Evolutionary conservation across 106 monocot genomes (phyloP).

Genomic region (Ottelia alismoides): DNA sequence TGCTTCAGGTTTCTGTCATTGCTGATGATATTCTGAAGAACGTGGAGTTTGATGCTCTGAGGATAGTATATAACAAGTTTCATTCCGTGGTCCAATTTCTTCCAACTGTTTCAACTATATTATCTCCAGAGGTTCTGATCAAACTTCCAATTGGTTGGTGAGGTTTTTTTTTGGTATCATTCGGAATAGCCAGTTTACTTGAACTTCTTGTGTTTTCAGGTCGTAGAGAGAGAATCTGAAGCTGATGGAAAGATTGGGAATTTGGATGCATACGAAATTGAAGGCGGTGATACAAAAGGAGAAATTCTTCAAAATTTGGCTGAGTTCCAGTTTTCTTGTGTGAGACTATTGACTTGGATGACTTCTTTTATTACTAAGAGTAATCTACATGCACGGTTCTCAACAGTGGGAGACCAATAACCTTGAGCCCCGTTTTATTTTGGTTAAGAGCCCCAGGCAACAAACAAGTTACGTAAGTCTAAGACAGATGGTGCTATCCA

Average conservation of each 20-base stretch:
- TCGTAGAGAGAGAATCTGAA: conserved; percentile 67
- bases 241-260: conserved; percentile 79
- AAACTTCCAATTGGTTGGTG: no score
- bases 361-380: no score
- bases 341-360: no score
- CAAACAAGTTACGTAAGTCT: no score
- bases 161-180: neutral
- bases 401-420: no score
- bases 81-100: conserved; percentile 71
- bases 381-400: no score
- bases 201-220: conserved; percentile 13
- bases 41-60: conserved; percentile 82
- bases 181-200: no score
- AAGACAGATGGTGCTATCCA: no score
- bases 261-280: conserved; percentile 82
- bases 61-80: conserved; percentile 86
- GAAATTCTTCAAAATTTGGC: conserved; percentile 95
- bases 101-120: conserved; percentile 70
- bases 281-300: conserved; percentile 90
- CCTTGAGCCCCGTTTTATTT: no score
- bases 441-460: no score
- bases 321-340: conserved; percentile 98
- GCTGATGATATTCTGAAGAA: conserved; percentile 93
- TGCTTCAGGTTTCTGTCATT: conserved; percentile 84
- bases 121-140: conserved; percentile 98